Evolutionary conservation across 2,329 filamentous ascomycete species (phyloP), one percentile per base, ranked within the genome.

Genomic region (Aaosphaeria pasadenensis): DNA sequence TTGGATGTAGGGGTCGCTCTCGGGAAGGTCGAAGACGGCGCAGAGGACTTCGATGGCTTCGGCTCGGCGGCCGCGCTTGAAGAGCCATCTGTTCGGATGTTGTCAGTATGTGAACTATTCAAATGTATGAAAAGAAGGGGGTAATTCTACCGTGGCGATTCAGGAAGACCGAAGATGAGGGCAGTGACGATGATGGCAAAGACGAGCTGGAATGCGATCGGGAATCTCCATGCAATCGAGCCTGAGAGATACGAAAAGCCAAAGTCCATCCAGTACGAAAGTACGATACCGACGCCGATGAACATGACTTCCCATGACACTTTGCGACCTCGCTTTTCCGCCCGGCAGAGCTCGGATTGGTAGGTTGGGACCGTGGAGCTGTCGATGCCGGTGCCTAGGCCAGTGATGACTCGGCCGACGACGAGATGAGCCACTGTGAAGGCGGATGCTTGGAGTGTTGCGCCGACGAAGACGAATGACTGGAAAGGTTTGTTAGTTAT

Each of bases 261-360:
- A 29, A 60, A 60, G 40, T 57, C 56, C 28, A 60, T 62, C 74
- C 74, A 77, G 60, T 77, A 77, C 5, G 76, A 75, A 42, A 78
- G 74, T 30, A 71, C 64, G 24, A 74, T 77, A 31, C 77, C 76
- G 31, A 78, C 72, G 6, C 75, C 74, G 31, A 78, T 74, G 38
- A 71, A 71, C 55, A 77, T 75, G 52, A 73, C 77, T 56, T 75
- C 80, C 17, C 82, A 80, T 59, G 80, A 81, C 48, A 84, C 82
- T 39, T 84, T 66, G 29, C 81, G 75, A 51, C 82, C 82, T 52
- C 81, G 75, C 61, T 82, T 83, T 58, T 75, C 75, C 0, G 80
- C 76, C 42, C 72, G 71, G 5, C 76, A 77, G 47, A 76, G 76
- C 53, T 79, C 77, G 4, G 74, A 74, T 64, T 79, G 77, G 56